Evolutionary conservation across 768 basidiomycete species (phyloP).

Genomic region (Trametes punicea): DNA sequence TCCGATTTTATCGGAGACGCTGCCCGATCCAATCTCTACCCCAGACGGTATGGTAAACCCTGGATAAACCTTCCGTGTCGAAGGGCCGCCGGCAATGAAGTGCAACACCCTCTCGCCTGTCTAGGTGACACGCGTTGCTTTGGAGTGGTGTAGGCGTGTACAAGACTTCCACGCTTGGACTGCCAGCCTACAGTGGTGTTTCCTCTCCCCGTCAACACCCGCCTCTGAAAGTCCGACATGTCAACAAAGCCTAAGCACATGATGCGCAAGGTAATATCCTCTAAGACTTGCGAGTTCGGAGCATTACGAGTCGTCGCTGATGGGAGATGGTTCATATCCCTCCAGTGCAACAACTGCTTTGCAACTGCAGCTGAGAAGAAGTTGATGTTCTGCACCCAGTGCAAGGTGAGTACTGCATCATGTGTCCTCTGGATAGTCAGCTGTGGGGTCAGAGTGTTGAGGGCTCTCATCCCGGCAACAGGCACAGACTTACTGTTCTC

Average conservation of each 20-base stretch:
- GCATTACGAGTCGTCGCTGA: no score
- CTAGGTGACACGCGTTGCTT: no score
- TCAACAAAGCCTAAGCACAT: background rate
- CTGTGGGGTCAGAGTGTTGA: background rate
- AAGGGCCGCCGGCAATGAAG: background rate
- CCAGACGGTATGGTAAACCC: background rate
- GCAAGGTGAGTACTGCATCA: slow-evolving; percentile 11
- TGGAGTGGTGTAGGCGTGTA: background rate
- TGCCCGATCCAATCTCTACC: background rate
- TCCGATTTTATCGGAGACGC: slow-evolving; percentile 8
- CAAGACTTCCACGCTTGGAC: background rate
- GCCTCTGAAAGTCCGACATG: no score
- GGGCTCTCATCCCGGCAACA: background rate
- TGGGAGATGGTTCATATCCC: background rate
- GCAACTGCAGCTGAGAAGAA: background rate
- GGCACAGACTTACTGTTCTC: slow-evolving; percentile 24
- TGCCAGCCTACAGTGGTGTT: no score
- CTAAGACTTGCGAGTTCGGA: no score
- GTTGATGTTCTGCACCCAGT: background rate
- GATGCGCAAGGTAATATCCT: background rate
- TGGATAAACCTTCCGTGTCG: background rate
- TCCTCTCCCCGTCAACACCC: no score
- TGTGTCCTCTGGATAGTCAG: background rate
- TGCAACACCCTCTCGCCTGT: no score
- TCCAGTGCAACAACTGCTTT: background rate